Conservation (phyloP, 139 green algal genomes). For the Picocystis salinarum region DNA sequence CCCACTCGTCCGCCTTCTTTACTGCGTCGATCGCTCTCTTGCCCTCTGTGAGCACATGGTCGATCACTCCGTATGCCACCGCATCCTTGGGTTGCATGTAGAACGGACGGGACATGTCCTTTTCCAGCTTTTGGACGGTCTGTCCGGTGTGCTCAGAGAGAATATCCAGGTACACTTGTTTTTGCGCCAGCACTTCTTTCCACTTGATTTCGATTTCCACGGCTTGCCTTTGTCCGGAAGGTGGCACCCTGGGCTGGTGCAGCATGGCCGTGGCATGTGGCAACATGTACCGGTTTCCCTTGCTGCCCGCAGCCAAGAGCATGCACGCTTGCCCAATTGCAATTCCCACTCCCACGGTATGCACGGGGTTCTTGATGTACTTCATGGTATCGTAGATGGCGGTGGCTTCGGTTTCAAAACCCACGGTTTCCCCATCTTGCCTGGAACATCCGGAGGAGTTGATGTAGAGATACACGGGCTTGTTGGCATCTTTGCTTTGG, state of each 20-base stretch:
- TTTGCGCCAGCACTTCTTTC: conserved; percentile 69
- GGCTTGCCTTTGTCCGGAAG: conserved; percentile 78
- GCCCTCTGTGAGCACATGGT: conserved; percentile 12
- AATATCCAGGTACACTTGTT: conserved; percentile 67
- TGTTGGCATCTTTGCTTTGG: conserved; percentile 47
- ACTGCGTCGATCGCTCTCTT: conserved; percentile 27
- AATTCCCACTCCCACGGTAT: conserved; percentile 21
- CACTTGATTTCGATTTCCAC: conserved; percentile 93
- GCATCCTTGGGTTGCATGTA: conserved; percentile 80
- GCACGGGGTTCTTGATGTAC: conserved; percentile 46
- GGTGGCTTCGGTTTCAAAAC: conserved; percentile 70
- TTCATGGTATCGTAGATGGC: conserved; percentile 75
- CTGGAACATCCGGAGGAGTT: conserved; percentile 67
- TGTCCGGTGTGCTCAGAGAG: conserved; percentile 69
- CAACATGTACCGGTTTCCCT: conserved; percentile 70
- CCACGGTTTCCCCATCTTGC: conserved; percentile 60
- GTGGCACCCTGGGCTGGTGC: conserved; percentile 84
- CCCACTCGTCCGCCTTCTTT: conserved; percentile 30
- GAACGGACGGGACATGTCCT: conserved; percentile 79
- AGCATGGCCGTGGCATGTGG: conserved; percentile 86
- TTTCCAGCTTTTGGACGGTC: conserved; percentile 72
- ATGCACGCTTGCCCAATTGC: conserved; percentile 56
- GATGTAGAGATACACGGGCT: conserved; percentile 73
- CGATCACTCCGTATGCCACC: conserved; percentile 27
- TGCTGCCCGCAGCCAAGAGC: conserved; percentile 51